Base-by-base conservation (phyloP, 2,329 filamentous ascomycete genomes). In the Microsporum canis region DNA sequence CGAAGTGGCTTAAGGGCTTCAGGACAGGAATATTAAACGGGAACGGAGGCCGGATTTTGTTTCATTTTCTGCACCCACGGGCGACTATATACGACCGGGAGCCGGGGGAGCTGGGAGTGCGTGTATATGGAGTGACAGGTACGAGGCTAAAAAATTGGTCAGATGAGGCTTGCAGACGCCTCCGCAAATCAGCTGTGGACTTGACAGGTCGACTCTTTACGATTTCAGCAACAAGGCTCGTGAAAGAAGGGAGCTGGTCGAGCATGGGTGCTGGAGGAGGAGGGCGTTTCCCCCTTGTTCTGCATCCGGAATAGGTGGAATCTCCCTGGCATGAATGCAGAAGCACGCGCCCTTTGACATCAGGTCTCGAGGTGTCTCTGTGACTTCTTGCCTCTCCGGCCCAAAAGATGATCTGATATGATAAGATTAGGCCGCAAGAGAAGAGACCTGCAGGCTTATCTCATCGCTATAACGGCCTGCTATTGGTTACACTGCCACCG, bases 351-450 rank as follows among this genome's bases (percentile, higher is more conserved):
- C 39, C 39, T 43, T 43, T 23, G 14, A 6, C 3, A 17, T 5
- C 5, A 36, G 34, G 39, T 43, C n/a, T 43, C 39, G 5, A 14
- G 38, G 38, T 14, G 38, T 41, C 14, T 41, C 14, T 41, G 38
- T 14, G 38, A n/a, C 39, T n/a, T 43, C 39, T 31, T 31, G 27
- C 27, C 49, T 6, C 49, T 10, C 27, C 10, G 6, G 39, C 5
- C 34, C 17, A 27, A 2, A 53, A 53, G 55, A 57, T 57, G 55
- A 65, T 65, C 64, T 58, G 64, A 65, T 65, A 65, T 62, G 64
- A 65, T 65, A 65, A 65, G 64, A 65, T 65, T 53, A 60, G 39
- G 55, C 36, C 49, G 49, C 47, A 31, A 41, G 12, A 8, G n/a
- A 10, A 23, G 10, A 23, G 43, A 29, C 43, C 5, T 43, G 39